These are phyloP conservation scores for Microcyclosporella mali DNA, from an alignment of 2,329 filamentous ascomycete species.

Conservation along the genomic window DNA sequence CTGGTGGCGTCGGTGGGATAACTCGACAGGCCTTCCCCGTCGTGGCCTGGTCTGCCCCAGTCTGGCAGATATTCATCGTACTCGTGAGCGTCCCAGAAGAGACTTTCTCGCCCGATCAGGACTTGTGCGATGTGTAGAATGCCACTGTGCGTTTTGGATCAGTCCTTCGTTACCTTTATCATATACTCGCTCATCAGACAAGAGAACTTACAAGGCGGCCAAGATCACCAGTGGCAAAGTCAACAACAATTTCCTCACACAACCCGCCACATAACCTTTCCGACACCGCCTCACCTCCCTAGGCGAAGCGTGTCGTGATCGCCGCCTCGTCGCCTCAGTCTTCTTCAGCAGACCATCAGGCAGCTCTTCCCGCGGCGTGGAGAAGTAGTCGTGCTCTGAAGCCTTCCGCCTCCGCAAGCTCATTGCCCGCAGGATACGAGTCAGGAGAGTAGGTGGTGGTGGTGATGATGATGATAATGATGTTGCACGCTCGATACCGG, in stretches of 20 bases:
- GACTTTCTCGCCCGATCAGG: conserved; percentile 31
- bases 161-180: conserved; percentile 1
- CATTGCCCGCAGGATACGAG: neutral
- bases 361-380: conserved; percentile 1
- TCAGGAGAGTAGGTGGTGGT: neutral
- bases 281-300: conserved; percentile 11
- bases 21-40: conserved; percentile 29
- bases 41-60: conserved; percentile 38
- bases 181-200: neutral
- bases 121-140: conserved; percentile 38
- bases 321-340: neutral
- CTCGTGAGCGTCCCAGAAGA: conserved; percentile 33
- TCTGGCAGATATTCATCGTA: conserved; percentile 29
- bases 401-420: conserved; percentile 1
- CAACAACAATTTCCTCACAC: conserved; percentile 9
- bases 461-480: neutral
- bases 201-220: conserved; percentile 16
- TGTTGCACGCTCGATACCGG: neutral
- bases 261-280: conserved; percentile 8
- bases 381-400: conserved; percentile 7
- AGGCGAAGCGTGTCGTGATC: conserved; percentile 3
- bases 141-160: conserved; percentile 31
- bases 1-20: conserved; percentile 37
- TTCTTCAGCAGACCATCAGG: conserved; percentile 11
- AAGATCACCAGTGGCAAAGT: conserved; percentile 10